Evolutionary conservation across 352 stramenopile species (phyloP).

Genomic region (Pythium folliculosum): DNA sequence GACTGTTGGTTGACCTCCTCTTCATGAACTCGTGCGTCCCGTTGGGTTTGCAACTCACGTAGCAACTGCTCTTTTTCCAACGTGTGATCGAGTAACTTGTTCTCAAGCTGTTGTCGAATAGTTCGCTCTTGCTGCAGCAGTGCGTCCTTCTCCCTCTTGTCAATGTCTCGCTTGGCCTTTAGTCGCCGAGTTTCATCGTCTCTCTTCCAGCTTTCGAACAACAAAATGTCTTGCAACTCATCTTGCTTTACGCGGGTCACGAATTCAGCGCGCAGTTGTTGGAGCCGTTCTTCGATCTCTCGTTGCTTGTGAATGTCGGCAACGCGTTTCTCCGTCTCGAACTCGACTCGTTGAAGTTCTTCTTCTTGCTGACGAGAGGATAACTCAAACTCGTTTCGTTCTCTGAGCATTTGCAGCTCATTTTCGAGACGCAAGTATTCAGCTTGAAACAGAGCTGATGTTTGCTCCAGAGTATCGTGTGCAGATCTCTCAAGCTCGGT

Average conservation of each 20-base stretch:
- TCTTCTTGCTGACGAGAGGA: slow-evolving; percentile 75
- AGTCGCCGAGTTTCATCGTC: slow-evolving; percentile 57
- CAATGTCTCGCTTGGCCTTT: slow-evolving; percentile 34
- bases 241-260: slow-evolving; percentile 69
- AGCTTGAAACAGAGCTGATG: slow-evolving; percentile 57
- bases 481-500: slow-evolving; percentile 60
- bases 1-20: not conserved
- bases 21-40: slow-evolving; percentile 16
- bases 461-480: slow-evolving; percentile 63
- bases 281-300: slow-evolving; percentile 67
- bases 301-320: slow-evolving; percentile 56
- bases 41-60: slow-evolving; percentile 29
- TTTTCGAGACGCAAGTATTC: slow-evolving; percentile 61
- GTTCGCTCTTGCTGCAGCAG: slow-evolving; percentile 53
- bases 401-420: slow-evolving; percentile 53
- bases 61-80: slow-evolving; percentile 31
- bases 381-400: slow-evolving; percentile 71
- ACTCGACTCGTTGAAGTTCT: slow-evolving; percentile 71
- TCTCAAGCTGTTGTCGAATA: slow-evolving; percentile 43
- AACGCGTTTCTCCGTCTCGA: slow-evolving; percentile 68
- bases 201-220: slow-evolving; percentile 74
- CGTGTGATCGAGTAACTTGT: slow-evolving; percentile 27
- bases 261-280: slow-evolving; percentile 69
- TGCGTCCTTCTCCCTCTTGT: slow-evolving; percentile 45
- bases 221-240: slow-evolving; percentile 67